Base-by-base conservation (phyloP, 2,329 filamentous ascomycete genomes). In the Lachnum nothofagi region DNA sequence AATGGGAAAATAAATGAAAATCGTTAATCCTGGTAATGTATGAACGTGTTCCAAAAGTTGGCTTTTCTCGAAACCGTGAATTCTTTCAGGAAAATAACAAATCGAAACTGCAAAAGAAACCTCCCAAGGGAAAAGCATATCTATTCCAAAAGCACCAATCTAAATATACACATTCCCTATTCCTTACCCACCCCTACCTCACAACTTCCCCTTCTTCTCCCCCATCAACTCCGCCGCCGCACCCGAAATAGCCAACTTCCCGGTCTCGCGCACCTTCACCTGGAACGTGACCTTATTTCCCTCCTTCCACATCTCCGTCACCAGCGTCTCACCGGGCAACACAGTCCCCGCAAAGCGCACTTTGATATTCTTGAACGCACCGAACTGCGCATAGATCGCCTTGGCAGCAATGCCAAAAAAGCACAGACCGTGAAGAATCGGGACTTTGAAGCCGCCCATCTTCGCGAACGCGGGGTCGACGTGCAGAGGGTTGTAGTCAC, bases 341-440 rank as follows among this genome's bases (percentile, higher is more conserved):
- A 95, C 90, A 8, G 86, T 83, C 48, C 90, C 89, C 1, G 88
- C 88, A 67, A 95, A 95, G 56, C 90, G 78, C 20, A 94, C 90
- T 77, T 95, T 95, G 73, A 95, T 83, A 73, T 90, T 95, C 77
- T 86, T 88, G 73, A 86, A 90, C 40, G 79, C 71, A 3, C 93
- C 93, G 63, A 83, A 97, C 56, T 77, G 85, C 70, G 89, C 80
- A 67, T 91, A 86, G 33, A 98, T 82, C 52, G 91, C 90, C 78
- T 95, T 96, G 57, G 85, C 88, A 14, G 88, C 85, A 58, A 97
- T 82, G 60, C 93, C 93, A 63, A 98, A 91, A 67, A 84, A 93
- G 79, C 90, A 95, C 31, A 98, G 81, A n/a, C 93, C 93, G 74
- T 98, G 93, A 46, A 98, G 76, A 66, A 98, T 98, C 10, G 93